Percentiles rank a stretch among this genome's conserved stretches.
Evolutionary conservation across 306 rosid genomes (phyloP).

Genomic region (Quercus glauca): DNA sequence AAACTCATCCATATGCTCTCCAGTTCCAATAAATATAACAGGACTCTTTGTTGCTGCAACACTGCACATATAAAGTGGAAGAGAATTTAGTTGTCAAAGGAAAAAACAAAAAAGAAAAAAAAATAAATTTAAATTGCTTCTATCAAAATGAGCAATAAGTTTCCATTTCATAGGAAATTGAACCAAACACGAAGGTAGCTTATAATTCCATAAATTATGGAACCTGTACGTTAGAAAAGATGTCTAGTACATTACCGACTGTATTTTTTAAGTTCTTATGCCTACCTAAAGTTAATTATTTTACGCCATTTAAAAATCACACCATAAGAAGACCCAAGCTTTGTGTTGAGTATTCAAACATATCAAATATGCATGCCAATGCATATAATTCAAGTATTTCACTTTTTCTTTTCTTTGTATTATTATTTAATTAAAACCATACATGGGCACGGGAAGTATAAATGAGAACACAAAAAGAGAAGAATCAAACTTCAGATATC

Average conservation of each 20-base stretch:
- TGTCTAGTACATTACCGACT: background rate
- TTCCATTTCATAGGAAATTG: background rate
- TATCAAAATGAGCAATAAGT: background rate
- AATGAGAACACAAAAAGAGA: background rate
- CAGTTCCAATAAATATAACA: constrained; percentile 78
- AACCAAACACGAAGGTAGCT: background rate
- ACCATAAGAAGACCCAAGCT: background rate
- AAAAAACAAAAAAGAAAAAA: background rate
- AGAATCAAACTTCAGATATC: background rate
- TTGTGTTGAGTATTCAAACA: background rate
- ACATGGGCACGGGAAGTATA: background rate
- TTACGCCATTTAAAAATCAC: background rate
- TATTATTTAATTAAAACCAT: no score
- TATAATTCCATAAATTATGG: background rate
- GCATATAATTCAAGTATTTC: no score
- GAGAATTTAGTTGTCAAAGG: constrained; percentile 16
- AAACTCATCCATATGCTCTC: constrained; percentile 88
- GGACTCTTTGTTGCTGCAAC: constrained; percentile 94
- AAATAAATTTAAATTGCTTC: background rate
- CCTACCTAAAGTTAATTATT: background rate
- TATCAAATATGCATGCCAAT: background rate
- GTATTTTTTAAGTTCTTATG: background rate
- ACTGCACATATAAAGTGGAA: constrained; percentile 34
- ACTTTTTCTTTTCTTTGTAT: no score
- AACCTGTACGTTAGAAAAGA: background rate